Percentiles rank a stretch among this genome's conserved stretches.
These are phyloP conservation scores for Aspergillus texensis DNA, from an alignment of 2,329 filamentous ascomycete species.

Conservation along the genomic window DNA sequence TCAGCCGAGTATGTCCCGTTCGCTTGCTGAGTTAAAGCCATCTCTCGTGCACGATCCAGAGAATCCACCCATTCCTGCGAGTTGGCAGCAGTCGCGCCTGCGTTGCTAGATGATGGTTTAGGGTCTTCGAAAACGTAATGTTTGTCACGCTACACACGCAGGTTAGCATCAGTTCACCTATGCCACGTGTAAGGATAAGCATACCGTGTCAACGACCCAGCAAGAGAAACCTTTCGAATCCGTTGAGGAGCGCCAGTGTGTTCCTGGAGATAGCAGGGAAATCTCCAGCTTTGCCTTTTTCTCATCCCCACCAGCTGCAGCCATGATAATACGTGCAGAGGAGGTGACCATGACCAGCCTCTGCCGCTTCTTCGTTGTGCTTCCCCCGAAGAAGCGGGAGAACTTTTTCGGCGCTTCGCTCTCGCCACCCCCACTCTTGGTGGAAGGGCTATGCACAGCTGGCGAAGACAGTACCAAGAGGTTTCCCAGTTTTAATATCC, in stretches of 20 bases:
- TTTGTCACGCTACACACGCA: slow-evolving; percentile 69
- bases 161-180: slow-evolving; percentile 31
- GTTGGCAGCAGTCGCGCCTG: slow-evolving; percentile 66
- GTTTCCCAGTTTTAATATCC: slow-evolving; percentile 92
- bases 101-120: slow-evolving; percentile 69
- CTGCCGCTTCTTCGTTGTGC: slow-evolving; percentile 88
- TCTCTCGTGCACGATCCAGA: slow-evolving; percentile 81
- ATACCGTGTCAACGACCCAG: slow-evolving; percentile 92
- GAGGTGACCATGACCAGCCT: slow-evolving; percentile 94
- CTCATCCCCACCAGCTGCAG: slow-evolving; percentile 88
- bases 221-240: slow-evolving; percentile 86
- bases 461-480: slow-evolving; percentile 80
- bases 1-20: slow-evolving; percentile 68
- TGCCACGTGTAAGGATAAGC: slow-evolving; percentile 42
- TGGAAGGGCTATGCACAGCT: slow-evolving; percentile 71
- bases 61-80: slow-evolving; percentile 92
- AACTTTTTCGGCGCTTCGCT: slow-evolving; percentile 78
- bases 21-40: slow-evolving; percentile 74
- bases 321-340: slow-evolving; percentile 84
- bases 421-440: slow-evolving; percentile 66
- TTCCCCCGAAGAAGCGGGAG: slow-evolving; percentile 89
- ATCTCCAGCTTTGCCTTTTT: slow-evolving; percentile 94
- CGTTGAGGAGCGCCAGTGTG: slow-evolving; percentile 75
- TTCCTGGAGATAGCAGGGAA: slow-evolving; percentile 75
- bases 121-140: slow-evolving; percentile 92